These are phyloP conservation scores for Euphorbia pulcherrima DNA, from an alignment of 345 rosid genomes.

Conservation along the genomic window DNA sequence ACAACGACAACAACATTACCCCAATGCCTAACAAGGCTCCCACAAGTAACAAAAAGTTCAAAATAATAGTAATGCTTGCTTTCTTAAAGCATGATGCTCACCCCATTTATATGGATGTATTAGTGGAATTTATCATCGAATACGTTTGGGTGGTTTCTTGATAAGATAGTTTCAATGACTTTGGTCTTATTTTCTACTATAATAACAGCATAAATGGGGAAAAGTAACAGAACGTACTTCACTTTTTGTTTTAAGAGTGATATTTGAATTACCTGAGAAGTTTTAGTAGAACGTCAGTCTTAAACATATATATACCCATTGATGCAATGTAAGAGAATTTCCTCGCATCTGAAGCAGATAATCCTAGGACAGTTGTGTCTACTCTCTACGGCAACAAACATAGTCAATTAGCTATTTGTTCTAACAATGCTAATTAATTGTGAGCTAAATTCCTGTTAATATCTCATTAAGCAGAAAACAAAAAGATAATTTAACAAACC, in stretches of 20 bases:
- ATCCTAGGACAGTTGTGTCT: conserved; percentile 58
- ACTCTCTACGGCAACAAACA: conserved; percentile 44
- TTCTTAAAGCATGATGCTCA: background rate
- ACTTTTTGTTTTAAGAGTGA: background rate
- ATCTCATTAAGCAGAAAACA: conserved; percentile 4
- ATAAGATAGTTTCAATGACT: too few relatives aligned
- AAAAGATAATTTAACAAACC: conserved; percentile 36
- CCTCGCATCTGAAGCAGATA: conserved; percentile 51
- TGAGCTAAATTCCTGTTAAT: background rate
- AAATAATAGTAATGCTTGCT: background rate
- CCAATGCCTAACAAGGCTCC: too few relatives aligned
- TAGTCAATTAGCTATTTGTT: conserved; percentile 4
- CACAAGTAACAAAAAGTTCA: background rate
- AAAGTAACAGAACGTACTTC: background rate
- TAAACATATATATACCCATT: conserved; percentile 83
- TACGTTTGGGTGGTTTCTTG: background rate
- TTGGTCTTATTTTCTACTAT: background rate
- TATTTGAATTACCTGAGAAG: conserved; percentile 45
- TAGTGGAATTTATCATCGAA: background rate
- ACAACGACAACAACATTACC: too few relatives aligned
- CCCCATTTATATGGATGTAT: background rate
- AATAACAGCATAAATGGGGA: background rate
- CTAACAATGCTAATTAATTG: background rate
- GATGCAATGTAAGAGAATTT: conserved; percentile 71
- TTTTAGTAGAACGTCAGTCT: conserved; percentile 59